These are phyloP conservation scores for Apiosordaria backusii DNA, from an alignment of 495 filamentous ascomycete species.

Conservation along the genomic window DNA sequence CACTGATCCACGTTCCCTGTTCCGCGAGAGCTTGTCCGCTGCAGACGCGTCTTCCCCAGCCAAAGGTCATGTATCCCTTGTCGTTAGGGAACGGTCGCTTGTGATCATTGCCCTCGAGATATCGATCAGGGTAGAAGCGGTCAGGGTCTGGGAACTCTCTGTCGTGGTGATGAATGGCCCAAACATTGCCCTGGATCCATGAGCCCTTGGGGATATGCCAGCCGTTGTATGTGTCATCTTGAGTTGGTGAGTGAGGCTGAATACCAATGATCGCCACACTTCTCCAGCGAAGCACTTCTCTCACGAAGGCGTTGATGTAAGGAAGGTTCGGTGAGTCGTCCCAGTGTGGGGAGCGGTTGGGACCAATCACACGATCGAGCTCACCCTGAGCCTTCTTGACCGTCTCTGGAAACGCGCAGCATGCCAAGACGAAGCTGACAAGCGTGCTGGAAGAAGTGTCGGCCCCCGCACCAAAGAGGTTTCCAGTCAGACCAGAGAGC, in stretches of 20 bases:
- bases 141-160: constrained; percentile 62
- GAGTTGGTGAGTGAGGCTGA: constrained; percentile 58
- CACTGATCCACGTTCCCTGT: constrained; percentile 53
- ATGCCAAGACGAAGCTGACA: constrained; percentile 59
- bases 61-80: constrained; percentile 61
- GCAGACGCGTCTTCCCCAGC: constrained; percentile 59
- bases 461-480: constrained; percentile 62
- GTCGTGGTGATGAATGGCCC: constrained; percentile 63
- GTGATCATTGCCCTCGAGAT: constrained; percentile 45
- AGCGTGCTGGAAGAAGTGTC: constrained; percentile 65
- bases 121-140: constrained; percentile 51
- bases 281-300: constrained; percentile 62
- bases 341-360: constrained; percentile 52
- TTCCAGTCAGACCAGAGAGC: constrained; percentile 57
- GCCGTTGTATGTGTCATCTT: constrained; percentile 57
- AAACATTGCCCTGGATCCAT: constrained; percentile 60
- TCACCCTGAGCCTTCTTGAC: constrained; percentile 45
- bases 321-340: constrained; percentile 56
- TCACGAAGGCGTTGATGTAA: constrained; percentile 58
- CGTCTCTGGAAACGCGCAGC: constrained; percentile 52
- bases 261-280: constrained; percentile 62
- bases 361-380: constrained; percentile 56
- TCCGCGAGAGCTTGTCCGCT: constrained; percentile 58
- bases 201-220: constrained; percentile 52
- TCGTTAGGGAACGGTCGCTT: constrained; percentile 55